phyloP scores from a whole-genome alignment of 2,329 filamentous ascomycete species.

The Alternaria arborescens region DNA sequence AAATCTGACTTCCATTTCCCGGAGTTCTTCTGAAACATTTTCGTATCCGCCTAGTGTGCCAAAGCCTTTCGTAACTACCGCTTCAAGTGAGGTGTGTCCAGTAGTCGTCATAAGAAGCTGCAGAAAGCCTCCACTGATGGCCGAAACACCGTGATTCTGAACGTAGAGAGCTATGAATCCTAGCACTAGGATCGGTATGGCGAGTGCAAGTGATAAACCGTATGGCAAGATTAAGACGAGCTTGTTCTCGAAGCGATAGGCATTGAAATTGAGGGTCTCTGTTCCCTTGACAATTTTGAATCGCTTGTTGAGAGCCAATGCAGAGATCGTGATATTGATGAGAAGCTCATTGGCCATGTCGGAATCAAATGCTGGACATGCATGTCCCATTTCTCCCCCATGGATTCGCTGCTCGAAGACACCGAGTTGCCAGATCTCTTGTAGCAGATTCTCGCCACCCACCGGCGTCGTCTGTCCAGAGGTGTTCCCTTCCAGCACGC shows the following conservation, averaged over 20 bases:
- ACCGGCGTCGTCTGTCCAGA: too few species aligned
- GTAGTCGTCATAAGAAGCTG: neutral
- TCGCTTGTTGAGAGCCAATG: neutral
- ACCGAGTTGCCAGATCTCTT: too few species aligned
- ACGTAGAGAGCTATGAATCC: neutral
- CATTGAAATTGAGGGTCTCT: neutral
- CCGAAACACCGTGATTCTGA: neutral
- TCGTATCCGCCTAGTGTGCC: neutral
- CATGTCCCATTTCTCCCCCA: accelerated
- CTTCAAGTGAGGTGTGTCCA: neutral
- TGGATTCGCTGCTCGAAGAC: too few species aligned
- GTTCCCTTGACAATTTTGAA: neutral
- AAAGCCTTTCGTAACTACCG: neutral
- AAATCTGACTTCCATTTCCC: neutral
- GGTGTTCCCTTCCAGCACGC: too few species aligned
- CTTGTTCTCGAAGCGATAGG: neutral
- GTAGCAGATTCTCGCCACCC: too few species aligned
- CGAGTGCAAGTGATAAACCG: accelerated
- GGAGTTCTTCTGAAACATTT: neutral
- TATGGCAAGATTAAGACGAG: neutral
- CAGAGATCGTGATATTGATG: neutral
- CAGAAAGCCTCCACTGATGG: neutral
- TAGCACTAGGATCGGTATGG: neutral
- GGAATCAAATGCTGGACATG: too few species aligned
- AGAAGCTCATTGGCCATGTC: neutral